Conservation (phyloP, 2,329 filamentous ascomycete species). For the Aspergillus transmontanensis region DNA sequence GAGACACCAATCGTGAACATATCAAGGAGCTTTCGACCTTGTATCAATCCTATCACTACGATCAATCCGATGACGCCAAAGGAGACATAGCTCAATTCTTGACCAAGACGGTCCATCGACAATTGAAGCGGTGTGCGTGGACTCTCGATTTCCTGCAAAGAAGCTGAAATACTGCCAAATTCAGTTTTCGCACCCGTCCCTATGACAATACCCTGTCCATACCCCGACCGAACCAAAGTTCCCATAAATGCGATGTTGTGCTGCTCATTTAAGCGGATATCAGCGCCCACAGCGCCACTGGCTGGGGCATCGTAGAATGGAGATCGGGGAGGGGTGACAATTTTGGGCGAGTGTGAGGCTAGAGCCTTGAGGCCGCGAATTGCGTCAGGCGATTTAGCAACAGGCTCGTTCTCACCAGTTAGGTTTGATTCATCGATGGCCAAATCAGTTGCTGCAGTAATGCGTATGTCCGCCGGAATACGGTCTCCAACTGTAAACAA, state of each 20-base stretch:
- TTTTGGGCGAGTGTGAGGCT: slow-evolving; percentile 36
- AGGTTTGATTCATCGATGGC: slow-evolving; percentile 96
- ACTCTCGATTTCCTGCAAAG: slow-evolving; percentile 91
- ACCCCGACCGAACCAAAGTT: slow-evolving; percentile 89
- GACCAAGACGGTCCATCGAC: slow-evolving; percentile 96
- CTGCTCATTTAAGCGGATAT: slow-evolving; percentile 70
- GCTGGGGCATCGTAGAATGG: slow-evolving; percentile 63
- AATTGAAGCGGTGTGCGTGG: slow-evolving; percentile 90
- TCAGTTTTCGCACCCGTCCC: slow-evolving; percentile 91
- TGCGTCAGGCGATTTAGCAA: slow-evolving; percentile 72
- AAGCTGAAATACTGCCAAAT: slow-evolving; percentile 94
- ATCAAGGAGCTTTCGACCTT: slow-evolving; percentile 86
- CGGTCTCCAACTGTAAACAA: slow-evolving; percentile 94
- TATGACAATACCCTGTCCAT: slow-evolving; percentile 96
- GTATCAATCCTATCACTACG: slow-evolving; percentile 83
- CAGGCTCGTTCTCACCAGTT: slow-evolving; percentile 94
- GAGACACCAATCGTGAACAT: slow-evolving; percentile 98
- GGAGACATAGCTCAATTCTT: slow-evolving; percentile 94
- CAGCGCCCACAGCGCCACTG: slow-evolving; percentile 62
- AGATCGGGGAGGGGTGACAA: slow-evolving; percentile 48
- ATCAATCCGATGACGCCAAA: slow-evolving; percentile 94
- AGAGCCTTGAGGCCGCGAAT: slow-evolving; percentile 41
- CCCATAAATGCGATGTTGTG: slow-evolving; percentile 99
- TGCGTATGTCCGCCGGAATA: slow-evolving; percentile 92
- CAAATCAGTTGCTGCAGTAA: slow-evolving; percentile 85